These are phyloP conservation scores for Pestalotiopsis fici DNA, from an alignment of 2,329 filamentous ascomycete species.

Conservation along the genomic window DNA sequence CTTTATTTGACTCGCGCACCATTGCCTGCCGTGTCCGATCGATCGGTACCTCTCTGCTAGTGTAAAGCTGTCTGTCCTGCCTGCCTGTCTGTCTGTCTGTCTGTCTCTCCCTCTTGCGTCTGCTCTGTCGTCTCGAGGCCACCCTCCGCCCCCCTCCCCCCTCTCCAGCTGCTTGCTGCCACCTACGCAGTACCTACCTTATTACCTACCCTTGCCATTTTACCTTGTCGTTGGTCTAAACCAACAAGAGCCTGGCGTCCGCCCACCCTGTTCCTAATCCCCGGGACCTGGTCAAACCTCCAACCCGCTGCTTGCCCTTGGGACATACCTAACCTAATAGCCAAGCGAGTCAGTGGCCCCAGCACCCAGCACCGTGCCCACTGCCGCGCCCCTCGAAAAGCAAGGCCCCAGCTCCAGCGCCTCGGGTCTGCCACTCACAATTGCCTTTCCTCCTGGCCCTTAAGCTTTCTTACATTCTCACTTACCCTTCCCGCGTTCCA, in stretches of 20 bases:
- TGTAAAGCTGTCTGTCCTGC: background rate
- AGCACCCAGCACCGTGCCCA: constrained; percentile 41
- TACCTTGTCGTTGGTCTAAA: background rate
- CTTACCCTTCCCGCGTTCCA: background rate
- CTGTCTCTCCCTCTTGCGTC: too few relatives aligned
- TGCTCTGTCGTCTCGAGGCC: background rate
- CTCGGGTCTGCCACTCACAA: constrained; percentile 5
- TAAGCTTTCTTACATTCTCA: background rate
- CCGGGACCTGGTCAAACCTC: background rate
- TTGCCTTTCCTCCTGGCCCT: background rate
- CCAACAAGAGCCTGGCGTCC: background rate
- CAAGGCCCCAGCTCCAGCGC: background rate
- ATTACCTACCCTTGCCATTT: background rate
- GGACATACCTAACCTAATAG: background rate
- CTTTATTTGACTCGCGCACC: background rate
- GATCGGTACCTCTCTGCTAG: background rate
- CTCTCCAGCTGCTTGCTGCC: background rate
- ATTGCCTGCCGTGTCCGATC: background rate
- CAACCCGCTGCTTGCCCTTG: background rate
- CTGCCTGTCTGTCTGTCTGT: background rate
- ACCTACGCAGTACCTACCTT: too few relatives aligned
- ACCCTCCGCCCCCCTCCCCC: background rate
- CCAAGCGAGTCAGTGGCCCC: constrained; percentile 34
- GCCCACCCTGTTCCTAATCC: background rate
- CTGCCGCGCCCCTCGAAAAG: constrained; percentile 41